Evolutionary conservation across 306 rosid genomes (phyloP).

Genomic region (Crataegus laevigata): DNA sequence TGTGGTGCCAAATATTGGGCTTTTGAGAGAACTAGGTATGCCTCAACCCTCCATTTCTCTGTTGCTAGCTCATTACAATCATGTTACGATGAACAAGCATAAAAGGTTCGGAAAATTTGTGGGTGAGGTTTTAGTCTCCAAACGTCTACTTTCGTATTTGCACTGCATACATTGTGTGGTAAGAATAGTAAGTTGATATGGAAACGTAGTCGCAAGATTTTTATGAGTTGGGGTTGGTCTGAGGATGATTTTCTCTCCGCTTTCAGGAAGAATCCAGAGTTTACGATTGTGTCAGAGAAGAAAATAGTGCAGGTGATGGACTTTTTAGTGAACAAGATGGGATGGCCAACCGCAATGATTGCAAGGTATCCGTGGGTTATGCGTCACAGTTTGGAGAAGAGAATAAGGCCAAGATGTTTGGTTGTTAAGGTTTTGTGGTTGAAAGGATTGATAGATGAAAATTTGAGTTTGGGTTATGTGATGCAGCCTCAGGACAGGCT

Average conservation of each 20-base stretch:
- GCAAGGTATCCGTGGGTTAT: background rate
- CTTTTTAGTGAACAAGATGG: conserved; percentile 27
- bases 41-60: background rate
- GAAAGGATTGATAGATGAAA: conserved; percentile 17
- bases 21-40: conserved; percentile 28
- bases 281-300: conserved; percentile 15
- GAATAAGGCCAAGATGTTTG: conserved; percentile 32
- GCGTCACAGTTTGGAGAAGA: conserved; percentile 26
- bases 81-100: background rate
- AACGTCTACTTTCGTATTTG: conserved; percentile 4
- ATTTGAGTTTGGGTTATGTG: background rate
- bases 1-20: conserved; percentile 10
- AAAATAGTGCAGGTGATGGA: conserved; percentile 28
- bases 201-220: conserved; percentile 24
- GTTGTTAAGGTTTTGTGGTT: conserved; percentile 19
- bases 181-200: conserved; percentile 18
- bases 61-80: background rate
- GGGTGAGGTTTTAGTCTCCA: conserved; percentile 23
- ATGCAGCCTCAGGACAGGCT: background rate
- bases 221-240: conserved; percentile 49
- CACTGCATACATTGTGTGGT: conserved; percentile 9
- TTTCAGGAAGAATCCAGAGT: conserved; percentile 12
- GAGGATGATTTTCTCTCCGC: conserved; percentile 16
- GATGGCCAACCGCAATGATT: conserved; percentile 13
- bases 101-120: background rate